Evolutionary conservation across 441 rosid species (phyloP).

Genomic region (Omphalea diandra): DNA sequence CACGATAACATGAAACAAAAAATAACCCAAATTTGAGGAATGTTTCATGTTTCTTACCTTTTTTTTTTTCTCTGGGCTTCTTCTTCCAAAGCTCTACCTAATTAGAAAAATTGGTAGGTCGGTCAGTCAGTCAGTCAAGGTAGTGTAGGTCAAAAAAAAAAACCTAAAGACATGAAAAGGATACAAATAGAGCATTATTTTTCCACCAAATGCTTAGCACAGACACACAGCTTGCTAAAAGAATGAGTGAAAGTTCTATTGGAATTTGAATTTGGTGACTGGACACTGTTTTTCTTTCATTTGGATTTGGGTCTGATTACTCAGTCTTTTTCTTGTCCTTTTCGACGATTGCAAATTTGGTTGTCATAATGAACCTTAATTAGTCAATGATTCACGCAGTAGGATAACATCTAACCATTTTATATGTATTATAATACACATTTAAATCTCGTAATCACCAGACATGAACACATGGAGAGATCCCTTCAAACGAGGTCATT

Average conservation of each 20-base stretch:
- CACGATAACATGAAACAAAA: background rate
- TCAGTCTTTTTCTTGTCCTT: slow-evolving; percentile 27
- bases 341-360: slow-evolving; percentile 20
- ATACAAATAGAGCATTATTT: background rate
- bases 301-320: slow-evolving; percentile 29
- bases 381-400: slow-evolving; percentile 7
- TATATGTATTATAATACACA: background rate
- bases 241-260: slow-evolving; percentile 33
- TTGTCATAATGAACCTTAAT: background rate
- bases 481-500: background rate
- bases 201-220: background rate
- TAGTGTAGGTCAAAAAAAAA: slow-evolving; percentile 6
- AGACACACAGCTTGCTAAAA: slow-evolving; percentile 11
- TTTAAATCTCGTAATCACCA: background rate
- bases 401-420: background rate
- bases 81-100: too few species aligned
- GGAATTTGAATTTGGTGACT: slow-evolving; percentile 31
- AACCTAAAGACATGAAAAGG: slow-evolving; percentile 1
- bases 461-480: slow-evolving; percentile 11
- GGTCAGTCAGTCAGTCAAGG: background rate
- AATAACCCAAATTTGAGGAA: slow-evolving; percentile 3
- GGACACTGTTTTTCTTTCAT: background rate
- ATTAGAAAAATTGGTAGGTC: slow-evolving; percentile 10
- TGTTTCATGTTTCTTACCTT: background rate
- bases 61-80: background rate